These are phyloP conservation scores for Ceratocystis alfenasii DNA, from an alignment of 2,329 filamentous ascomycete species.

Conservation along the genomic window DNA sequence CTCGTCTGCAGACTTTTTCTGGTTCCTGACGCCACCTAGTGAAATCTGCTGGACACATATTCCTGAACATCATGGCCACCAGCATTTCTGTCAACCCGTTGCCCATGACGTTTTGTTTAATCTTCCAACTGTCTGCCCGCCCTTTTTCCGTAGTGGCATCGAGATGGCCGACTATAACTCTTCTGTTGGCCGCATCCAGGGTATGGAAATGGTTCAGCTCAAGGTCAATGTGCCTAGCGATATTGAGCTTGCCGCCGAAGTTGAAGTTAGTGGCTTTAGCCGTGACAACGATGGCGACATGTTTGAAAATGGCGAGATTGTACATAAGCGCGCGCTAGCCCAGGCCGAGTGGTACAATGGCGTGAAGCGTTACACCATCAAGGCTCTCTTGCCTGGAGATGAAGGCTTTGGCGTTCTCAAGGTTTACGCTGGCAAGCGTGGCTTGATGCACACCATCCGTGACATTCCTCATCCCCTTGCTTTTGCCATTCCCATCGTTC, in stretches of 20 bases:
- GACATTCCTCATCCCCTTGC: conserved; percentile 89
- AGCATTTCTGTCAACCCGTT: conserved; percentile 83
- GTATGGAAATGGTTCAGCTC: conserved; percentile 84
- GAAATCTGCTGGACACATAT: conserved; percentile 96
- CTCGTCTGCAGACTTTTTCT: conserved; percentile 71
- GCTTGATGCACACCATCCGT: conserved; percentile 94
- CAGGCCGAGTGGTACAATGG: conserved; percentile 87
- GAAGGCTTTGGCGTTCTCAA: conserved; percentile 81
- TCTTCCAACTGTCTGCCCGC: conserved; percentile 71
- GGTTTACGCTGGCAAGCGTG: conserved; percentile 85
- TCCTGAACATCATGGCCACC: conserved; percentile 72
- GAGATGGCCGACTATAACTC: conserved; percentile 87
- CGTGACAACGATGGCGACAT: conserved; percentile 79
- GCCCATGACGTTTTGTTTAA: conserved; percentile 76
- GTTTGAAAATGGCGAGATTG: conserved; percentile 80
- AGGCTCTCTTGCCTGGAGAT: conserved; percentile 81
- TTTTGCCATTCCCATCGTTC: conserved; percentile 77
- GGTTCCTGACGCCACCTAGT: conserved; percentile 79
- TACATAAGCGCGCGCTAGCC: conserved; percentile 75
- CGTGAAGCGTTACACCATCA: conserved; percentile 83
- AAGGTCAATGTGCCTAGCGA: conserved; percentile 79
- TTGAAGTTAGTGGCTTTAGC: conserved; percentile 70
- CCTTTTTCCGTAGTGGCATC: conserved; percentile 72
- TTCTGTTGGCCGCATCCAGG: conserved; percentile 70
- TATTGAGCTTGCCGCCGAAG: conserved; percentile 82